Evolutionary conservation across 306 rosid genomes (phyloP), one percentile per base, ranked within the genome.

Genomic region (Trifolium repens): DNA sequence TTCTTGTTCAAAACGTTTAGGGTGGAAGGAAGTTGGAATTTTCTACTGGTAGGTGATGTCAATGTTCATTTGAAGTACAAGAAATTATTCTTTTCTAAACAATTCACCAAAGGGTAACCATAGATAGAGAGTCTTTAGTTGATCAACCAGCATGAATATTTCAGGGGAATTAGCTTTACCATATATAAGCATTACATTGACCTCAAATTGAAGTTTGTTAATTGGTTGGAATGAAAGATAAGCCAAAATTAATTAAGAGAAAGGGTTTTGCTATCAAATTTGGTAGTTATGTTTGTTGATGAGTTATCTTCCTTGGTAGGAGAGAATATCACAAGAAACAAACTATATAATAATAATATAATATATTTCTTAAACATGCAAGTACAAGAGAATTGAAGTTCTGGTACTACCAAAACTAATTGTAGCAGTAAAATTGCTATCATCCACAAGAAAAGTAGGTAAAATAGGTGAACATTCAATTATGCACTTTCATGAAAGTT

Each of bases 401-500:
- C 78, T 52, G 85, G 89, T 83, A 71, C 84, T 54, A 83, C 81
- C 79, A 79, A 87, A 79, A 79, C 85, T 55, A 81, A 81, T 69
- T 70, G 39, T 35, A 75, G 64, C 68, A 75, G 75, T 50, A 57
- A 74, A 60, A 71, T 55, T 67, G 64, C 22, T 30, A 35, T 44
- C 58, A 32, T 67, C 80, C 67, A 43, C n/a, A 64, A 79, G 79
- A 54, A 67, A 79, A 84, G 90, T 88, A 85, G 93, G 93, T 85
- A 68, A 90, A 84, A 82, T 82, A n/a, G 93, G 85, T 88, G 86
- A 90, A 84, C 88, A 88, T 87, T 87, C 87, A 69, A 53, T 80
- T 71, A 60, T 76, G 71, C 75, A 78, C 42, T 69, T 83, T 12
- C 72, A 67, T 80, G 78, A 83, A 80, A 71, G 84, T 74, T 65